Evolutionary conservation across 2,329 filamentous ascomycete genomes (phyloP).

Genomic region (Dendrostoma leiphaemia): DNA sequence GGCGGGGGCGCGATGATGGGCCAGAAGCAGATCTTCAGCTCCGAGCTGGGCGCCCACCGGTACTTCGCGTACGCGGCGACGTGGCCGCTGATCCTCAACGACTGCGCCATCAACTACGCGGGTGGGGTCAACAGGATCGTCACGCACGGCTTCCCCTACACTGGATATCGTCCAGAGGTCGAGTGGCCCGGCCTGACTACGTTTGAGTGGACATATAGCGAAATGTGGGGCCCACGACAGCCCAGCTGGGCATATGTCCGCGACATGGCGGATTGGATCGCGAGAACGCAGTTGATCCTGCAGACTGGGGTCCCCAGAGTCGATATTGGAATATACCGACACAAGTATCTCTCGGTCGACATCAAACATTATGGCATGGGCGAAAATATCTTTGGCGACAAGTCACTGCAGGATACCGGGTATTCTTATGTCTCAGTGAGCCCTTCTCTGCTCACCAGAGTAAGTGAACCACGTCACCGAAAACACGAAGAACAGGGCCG

Average conservation of each 20-base stretch:
- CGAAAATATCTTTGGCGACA: constrained; percentile 4
- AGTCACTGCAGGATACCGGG: constrained; percentile 1
- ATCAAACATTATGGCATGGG: constrained; percentile 9
- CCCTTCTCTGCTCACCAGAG: constrained; percentile 1
- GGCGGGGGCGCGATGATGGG: constrained; percentile 7
- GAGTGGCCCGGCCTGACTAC: constrained; percentile 10
- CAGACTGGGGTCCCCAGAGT: constrained; percentile 7
- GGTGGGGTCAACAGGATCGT: constrained; percentile 13
- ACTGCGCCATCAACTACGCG: constrained; percentile 13
- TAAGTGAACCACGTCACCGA: neutral
- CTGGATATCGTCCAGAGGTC: constrained; percentile 3
- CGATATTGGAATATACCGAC: constrained; percentile 5
- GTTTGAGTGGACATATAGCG: constrained; percentile 9
- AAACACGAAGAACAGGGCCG: no score
- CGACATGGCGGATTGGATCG: constrained; percentile 8
- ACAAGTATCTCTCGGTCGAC: constrained; percentile 11
- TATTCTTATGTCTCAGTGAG: constrained; percentile 8
- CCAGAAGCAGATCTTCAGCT: constrained; percentile 10
- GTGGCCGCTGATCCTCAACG: constrained; percentile 6
- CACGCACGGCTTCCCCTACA: constrained; percentile 9
- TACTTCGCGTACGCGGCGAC: constrained; percentile 5
- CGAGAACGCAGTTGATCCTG: constrained; percentile 6
- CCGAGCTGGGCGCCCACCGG: constrained; percentile 6
- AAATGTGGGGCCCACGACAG: constrained; percentile 12
- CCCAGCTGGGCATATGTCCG: constrained; percentile 6